Evolutionary conservation across 1,284 basidiomycete species (phyloP).

Genomic region (Moniliella sp.): DNA sequence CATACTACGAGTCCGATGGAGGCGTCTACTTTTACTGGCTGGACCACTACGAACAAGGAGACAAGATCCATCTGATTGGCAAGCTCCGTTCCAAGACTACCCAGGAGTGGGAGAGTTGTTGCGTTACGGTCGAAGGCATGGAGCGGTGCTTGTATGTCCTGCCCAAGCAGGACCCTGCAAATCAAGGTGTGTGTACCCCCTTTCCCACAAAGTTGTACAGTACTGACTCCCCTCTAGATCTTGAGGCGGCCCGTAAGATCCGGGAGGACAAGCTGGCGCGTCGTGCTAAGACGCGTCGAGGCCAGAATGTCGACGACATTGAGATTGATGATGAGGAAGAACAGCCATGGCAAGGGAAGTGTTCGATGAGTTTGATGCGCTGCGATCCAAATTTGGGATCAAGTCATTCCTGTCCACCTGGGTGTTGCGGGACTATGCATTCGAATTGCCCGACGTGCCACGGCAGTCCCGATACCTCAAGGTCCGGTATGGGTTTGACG

Average conservation of each 20-base stretch:
- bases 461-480: conserved; percentile 73
- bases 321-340: background rate
- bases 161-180: conserved; percentile 42
- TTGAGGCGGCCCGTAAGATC: background rate
- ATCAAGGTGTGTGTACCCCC: conserved; percentile 38
- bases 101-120: conserved; percentile 58
- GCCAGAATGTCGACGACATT: background rate
- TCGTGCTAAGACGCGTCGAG: background rate
- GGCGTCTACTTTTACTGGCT: conserved; percentile 30
- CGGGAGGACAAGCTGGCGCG: background rate
- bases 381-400: conserved; percentile 53
- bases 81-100: conserved; percentile 26
- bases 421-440: conserved; percentile 76
- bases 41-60: conserved; percentile 23
- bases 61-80: conserved; percentile 27
- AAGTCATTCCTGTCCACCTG: conserved; percentile 47
- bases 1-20: too few relatives aligned
- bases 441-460: conserved; percentile 65
- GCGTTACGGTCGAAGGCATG: conserved; percentile 62
- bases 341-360: conserved; percentile 41
- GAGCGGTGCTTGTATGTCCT: conserved; percentile 85
- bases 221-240: too few relatives aligned
- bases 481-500: conserved; percentile 34
- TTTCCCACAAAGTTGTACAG: too few relatives aligned
- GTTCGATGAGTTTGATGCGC: conserved; percentile 59